These are phyloP conservation scores for Prototheca stagnorum DNA, from an alignment of 163 green algal species.

Conservation along the genomic window DNA sequence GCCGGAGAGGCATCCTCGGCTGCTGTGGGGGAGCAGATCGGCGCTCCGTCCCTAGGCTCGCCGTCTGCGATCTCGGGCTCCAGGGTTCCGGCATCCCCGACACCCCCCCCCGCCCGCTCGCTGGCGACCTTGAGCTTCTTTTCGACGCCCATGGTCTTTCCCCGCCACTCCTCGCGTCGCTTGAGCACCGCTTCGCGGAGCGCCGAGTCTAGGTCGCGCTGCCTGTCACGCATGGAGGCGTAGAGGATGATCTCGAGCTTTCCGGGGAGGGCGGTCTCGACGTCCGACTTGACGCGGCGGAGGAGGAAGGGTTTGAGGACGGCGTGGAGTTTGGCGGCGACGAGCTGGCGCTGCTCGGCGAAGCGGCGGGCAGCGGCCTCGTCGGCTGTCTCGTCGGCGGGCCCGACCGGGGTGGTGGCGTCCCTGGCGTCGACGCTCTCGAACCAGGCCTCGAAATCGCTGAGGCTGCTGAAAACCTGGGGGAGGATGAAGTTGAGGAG, in stretches of 20 bases:
- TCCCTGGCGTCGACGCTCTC: too few species aligned
- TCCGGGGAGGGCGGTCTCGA: constrained; percentile 69
- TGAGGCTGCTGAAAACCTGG: constrained; percentile 67
- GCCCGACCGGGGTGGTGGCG: constrained; percentile 1
- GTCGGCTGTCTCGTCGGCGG: constrained; percentile 6
- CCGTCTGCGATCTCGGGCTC: too few species aligned
- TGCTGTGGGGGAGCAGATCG: too few species aligned
- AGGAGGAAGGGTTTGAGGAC: constrained; percentile 94
- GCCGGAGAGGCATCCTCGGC: too few species aligned
- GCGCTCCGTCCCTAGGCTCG: too few species aligned
- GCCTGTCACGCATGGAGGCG: constrained; percentile 54
- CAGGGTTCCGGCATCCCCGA: too few species aligned
- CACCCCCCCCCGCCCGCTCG: too few species aligned
- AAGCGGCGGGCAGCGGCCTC: background rate
- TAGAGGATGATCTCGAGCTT: constrained; percentile 97
- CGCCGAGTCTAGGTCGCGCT: background rate
- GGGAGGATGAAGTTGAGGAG: constrained; percentile 96
- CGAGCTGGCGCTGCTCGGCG: constrained; percentile 8
- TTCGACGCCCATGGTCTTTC: too few species aligned
- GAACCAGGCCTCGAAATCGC: constrained; percentile 87
- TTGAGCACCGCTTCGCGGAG: too few species aligned
- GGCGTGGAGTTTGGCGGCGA: constrained; percentile 83
- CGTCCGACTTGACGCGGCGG: constrained; percentile 84
- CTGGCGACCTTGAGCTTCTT: constrained; percentile 41
- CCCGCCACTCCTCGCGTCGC: too few species aligned